These are phyloP conservation scores for Paecilomyces sp. DNA, from an alignment of 2,329 filamentous ascomycete genomes.

Conservation along the genomic window DNA sequence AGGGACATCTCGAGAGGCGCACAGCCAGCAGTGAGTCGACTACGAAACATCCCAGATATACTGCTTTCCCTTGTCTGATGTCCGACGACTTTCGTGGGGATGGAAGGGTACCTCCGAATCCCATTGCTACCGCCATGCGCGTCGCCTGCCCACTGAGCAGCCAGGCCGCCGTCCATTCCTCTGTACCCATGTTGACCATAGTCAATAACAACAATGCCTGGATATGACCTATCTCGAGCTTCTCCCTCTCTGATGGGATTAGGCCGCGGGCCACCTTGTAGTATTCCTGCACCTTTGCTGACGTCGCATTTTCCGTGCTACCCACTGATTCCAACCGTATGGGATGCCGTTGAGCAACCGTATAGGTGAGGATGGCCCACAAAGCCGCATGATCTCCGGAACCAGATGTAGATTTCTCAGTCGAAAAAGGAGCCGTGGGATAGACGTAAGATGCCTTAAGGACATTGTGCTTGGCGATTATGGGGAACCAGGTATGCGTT, in stretches of 20 bases:
- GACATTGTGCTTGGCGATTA: constrained; percentile 52
- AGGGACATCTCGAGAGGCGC: constrained; percentile 38
- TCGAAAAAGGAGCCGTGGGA: constrained; percentile 32
- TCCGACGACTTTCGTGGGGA: constrained; percentile 22
- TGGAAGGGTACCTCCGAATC: constrained; percentile 18
- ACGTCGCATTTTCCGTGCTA: constrained; percentile 7
- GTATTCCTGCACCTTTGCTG: constrained; percentile 25
- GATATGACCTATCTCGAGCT: constrained; percentile 35
- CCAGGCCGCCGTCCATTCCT: constrained; percentile 46
- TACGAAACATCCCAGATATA: constrained; percentile 47
- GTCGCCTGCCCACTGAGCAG: constrained; percentile 46
- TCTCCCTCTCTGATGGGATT: constrained; percentile 33
- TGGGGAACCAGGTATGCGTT: constrained; percentile 54
- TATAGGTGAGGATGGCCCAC: constrained; percentile 39
- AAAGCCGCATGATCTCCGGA: constrained; percentile 36
- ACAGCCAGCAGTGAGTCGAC: constrained; percentile 47
- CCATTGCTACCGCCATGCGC: constrained; percentile 38
- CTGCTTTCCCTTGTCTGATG: constrained; percentile 32
- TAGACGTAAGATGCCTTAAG: constrained; percentile 52
- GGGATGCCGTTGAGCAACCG: constrained; percentile 24
- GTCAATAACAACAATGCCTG: constrained; percentile 40
- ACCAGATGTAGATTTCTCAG: constrained; percentile 20
- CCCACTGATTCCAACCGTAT: constrained; percentile 2
- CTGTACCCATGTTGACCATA: constrained; percentile 43
- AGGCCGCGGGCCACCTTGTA: constrained; percentile 28